Evolutionary conservation across 352 stramenopile species (phyloP), one percentile per base, ranked within the genome.

Genomic region (Phytophthora pisi): DNA sequence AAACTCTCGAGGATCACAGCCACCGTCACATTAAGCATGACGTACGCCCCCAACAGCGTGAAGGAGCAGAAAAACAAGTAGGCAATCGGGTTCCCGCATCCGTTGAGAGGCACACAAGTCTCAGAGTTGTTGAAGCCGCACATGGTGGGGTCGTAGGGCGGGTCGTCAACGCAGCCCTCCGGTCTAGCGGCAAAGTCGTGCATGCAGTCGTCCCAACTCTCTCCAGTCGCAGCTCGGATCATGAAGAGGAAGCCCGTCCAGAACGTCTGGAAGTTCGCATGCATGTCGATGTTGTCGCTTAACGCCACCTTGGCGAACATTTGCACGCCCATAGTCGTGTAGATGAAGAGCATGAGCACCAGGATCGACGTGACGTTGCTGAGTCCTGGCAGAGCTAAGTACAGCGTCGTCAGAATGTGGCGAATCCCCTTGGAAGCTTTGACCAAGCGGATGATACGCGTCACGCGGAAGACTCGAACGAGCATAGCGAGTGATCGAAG

Each of bases 11-110:
- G 81, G 51, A 98, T 96, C 24, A 98, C 91, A n/a, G 90, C 93
- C n/a, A 98, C 96, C 42, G 97, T 98, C 57, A 98, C 71, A 65
- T 98, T 98, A 18, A 98, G 78, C 71, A 97, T 91, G 11, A 98
- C 82, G 54, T 96, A 98, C n/a, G 86, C 96, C 9, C 98, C 79
- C 16, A 98, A 81, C 36, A 98, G 62, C 10, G 90, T 97, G 68
- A 98, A 98, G 20, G 80, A 74, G 59, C 81, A 90, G 64, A 93
- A 91, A 68, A 95, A 96, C 10, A 81, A 30, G 51, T 78, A 93
- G 2, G 88, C 74, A 26, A 84, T 57, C n/a, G 72, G 61, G 47
- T 72, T 91, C 11, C 88, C 87, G 55, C 92, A 97, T 15, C 90
- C 92, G 61, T 91, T 86, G 16, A 97, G 56, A 15, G 86, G 83